Percentiles rank a stretch among this genome's conserved stretches.
Conservation (phyloP, 1,284 basidiomycete genomes). For the Ceratobasidium sp. region DNA sequence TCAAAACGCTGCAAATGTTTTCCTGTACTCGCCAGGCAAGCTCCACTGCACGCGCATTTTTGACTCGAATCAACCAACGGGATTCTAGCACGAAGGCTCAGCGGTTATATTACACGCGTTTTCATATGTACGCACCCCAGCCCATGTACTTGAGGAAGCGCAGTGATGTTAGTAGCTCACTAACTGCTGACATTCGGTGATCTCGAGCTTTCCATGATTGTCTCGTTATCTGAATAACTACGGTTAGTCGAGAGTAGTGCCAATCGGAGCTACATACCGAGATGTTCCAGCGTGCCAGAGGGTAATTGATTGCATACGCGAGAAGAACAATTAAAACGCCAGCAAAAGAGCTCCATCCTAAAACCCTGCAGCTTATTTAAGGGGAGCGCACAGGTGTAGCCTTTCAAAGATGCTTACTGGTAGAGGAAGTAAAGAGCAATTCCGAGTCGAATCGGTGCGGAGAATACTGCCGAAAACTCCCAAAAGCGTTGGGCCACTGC, state of each 20-base stretch:
- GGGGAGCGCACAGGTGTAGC: not conserved
- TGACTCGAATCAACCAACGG: slow-evolving; percentile 61
- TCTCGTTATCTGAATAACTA: slow-evolving; percentile 58
- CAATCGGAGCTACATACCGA: slow-evolving; percentile 54
- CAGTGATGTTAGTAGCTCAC: slow-evolving; percentile 77
- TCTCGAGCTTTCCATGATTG: slow-evolving; percentile 74
- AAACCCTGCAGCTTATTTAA: slow-evolving; percentile 56
- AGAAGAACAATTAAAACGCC: slow-evolving; percentile 74
- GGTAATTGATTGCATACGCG: slow-evolving; percentile 69
- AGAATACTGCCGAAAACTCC: slow-evolving; percentile 70
- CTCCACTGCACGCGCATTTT: slow-evolving; percentile 61
- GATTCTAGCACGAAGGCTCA: slow-evolving; percentile 52
- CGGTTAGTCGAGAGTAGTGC: slow-evolving; percentile 4
- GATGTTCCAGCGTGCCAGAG: slow-evolving; percentile 68
- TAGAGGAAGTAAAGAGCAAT: slow-evolving; percentile 79
- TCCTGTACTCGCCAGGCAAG: slow-evolving; percentile 67
- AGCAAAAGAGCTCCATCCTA: slow-evolving; percentile 81
- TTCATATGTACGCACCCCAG: slow-evolving; percentile 59
- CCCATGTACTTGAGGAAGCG: slow-evolving; percentile 74
- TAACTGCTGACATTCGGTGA: slow-evolving; percentile 73
- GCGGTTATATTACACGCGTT: not conserved
- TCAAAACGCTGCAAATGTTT: slow-evolving; percentile 53
- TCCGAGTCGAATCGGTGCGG: slow-evolving; percentile 71
- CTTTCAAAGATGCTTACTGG: slow-evolving; percentile 56
- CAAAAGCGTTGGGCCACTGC: slow-evolving; percentile 73